A percentile compares a stretch with the other conserved stretches of the same genome.
Conservation (phyloP, 331 rosid genomes). For the Quercus tomentella region DNA sequence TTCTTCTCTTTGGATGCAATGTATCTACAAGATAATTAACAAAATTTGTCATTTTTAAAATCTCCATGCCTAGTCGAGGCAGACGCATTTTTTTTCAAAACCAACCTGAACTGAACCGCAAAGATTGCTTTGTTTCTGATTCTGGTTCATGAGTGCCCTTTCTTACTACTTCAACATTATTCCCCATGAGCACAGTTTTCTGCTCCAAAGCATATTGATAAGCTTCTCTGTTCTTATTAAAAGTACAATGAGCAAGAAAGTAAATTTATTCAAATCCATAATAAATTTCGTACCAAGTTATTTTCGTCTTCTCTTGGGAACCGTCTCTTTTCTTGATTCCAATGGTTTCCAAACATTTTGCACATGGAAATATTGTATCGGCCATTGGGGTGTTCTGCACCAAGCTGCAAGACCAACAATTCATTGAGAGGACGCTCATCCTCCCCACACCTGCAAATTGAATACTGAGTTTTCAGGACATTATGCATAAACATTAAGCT, state of each 20-base stretch:
- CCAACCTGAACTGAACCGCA: constrained; percentile 51
- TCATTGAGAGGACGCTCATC: constrained; percentile 92
- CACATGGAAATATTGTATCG: constrained; percentile 61
- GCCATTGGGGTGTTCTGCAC: constrained; percentile 58
- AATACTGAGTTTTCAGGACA: background rate
- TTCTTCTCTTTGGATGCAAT: constrained; percentile 71
- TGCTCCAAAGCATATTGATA: constrained; percentile 32
- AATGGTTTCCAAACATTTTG: constrained; percentile 68
- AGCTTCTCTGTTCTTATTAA: background rate
- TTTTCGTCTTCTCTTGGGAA: constrained; percentile 26
- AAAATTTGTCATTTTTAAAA: background rate
- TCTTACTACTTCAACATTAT: constrained; percentile 35
- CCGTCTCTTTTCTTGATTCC: constrained; percentile 57
- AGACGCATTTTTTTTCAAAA: background rate
- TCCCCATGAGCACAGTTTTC: constrained; percentile 46
- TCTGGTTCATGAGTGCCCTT: constrained; percentile 34
- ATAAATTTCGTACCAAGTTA: constrained; percentile 38
- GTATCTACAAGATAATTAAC: constrained; percentile 39
- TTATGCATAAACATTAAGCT: background rate
- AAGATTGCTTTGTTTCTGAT: constrained; percentile 35
- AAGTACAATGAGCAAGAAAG: background rate
- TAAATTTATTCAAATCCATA: background rate
- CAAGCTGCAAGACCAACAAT: constrained; percentile 75
- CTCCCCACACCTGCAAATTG: constrained; percentile 74
- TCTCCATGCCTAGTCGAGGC: background rate